Base-by-base conservation (phyloP, 2,329 filamentous ascomycete genomes). In the Colletotrichum nymphaeae region DNA sequence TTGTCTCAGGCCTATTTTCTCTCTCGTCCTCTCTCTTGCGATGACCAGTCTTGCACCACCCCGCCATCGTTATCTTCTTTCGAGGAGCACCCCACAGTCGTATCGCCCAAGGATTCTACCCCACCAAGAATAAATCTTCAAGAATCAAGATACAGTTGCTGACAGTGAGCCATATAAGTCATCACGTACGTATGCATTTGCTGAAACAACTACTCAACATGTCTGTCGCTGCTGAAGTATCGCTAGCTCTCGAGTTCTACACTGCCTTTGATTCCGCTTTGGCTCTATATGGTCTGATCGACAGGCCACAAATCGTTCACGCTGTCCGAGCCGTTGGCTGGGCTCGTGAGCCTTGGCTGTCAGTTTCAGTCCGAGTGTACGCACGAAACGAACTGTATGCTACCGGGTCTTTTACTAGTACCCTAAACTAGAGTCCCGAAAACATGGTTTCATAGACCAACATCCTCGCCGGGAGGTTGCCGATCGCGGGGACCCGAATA, bases 151-250 rank as follows among this genome's bases (percentile, higher is more conserved):
- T 35, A 14, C 19, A n/a, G 8, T 14, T 26, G 35, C 35, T 28
- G 30, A 11, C 32, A 63, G 11, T n/a, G 9, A 8, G 14, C 12
- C 2, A 16, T 30, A 35, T 8, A 52, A 42, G 16, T 58, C 28
- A 35, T 22, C 42, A 49, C 28, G 4, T n/a, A 52, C 57, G 69
- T 58, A 57, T 32, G 28, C 24, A 26, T 14, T 26, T 46, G 49
- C 30, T 55, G 66, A 72, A 69, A 72, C 69, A n/a, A 64, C 24
- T 66, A 59, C 37, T 59, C 53, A 55, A 53, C 66, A 49, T 42
- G 57, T 28, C 26, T 26, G 42, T 28, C 24, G 60, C 42, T 69
- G 26, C 46, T 55, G 37, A 24, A 59, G 24, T 66, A 22, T 30
- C 55, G 66, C 8, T 26, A 46, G 24, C 42, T 68, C 58, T 59